These are phyloP conservation scores for Neoboletus subvelutipes DNA, from an alignment of 768 basidiomycete genomes.

Conservation along the genomic window DNA sequence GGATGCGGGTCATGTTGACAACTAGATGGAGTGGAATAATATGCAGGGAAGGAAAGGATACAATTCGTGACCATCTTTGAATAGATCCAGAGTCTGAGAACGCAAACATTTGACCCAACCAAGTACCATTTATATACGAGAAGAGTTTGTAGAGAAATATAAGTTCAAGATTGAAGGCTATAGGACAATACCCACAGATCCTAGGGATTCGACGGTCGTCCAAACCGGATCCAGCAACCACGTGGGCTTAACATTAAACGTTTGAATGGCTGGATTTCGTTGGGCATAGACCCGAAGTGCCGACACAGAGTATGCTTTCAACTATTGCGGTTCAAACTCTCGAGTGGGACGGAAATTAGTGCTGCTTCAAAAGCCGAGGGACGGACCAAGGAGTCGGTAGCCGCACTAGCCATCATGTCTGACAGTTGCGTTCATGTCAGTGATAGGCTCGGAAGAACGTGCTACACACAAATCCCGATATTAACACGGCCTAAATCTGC, in stretches of 20 bases:
- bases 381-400: neutral
- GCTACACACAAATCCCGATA: neutral
- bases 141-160: too few species aligned
- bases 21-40: neutral
- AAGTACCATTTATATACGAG: too few species aligned
- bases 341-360: neutral
- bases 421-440: neutral
- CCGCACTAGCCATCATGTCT: neutral
- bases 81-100: too few species aligned
- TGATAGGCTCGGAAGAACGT: neutral
- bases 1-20: constrained; percentile 13
- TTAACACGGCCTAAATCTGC: neutral
- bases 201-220: too few species aligned
- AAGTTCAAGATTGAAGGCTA: too few species aligned
- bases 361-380: neutral
- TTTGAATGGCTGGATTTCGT: neutral
- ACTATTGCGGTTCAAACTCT: neutral
- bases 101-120: too few species aligned
- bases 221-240: neutral
- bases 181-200: too few species aligned
- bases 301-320: neutral
- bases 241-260: neutral
- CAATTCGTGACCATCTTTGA: too few species aligned
- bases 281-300: neutral
- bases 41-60: neutral